Base-by-base conservation (phyloP, 768 basidiomycete species). In the Austroboletus eburneus region DNA sequence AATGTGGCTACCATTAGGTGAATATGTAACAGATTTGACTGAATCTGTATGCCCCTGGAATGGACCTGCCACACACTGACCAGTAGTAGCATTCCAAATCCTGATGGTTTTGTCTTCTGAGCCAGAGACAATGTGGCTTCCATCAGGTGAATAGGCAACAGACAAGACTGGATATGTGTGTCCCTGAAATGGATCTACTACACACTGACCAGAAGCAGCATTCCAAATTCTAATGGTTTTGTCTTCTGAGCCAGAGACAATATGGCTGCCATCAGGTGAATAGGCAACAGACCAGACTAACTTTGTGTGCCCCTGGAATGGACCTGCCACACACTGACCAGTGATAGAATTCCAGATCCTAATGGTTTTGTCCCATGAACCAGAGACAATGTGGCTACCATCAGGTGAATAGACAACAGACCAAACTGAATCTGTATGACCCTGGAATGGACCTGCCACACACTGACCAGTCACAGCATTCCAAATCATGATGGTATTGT, bases 31-130 rank as follows among this genome's bases (percentile, higher is more conserved):
- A 48, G 47, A 32, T 5, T 33, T 33, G 32, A 57, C 43, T 9
- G 5, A 16, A 4, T n/a, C 9, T 21, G 17, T 46, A 17, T 62
- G 53, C 18, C 41, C 42, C 17, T 33, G 34, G 18, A 45, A 38
- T 18, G 46, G 45, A 41, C 39, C 39, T 42, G 48, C 52, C 39
- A 51, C 18, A 43, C 22, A 29, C 7, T 43, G 23, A 44, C 46
- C 32, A 42, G 45, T 30, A 27, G 33, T 34, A 24, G 37, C 36
- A 43, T 58, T 41, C 60, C 57, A 64, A 18, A 63, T 16, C n/a
- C 40, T 43, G 13, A 42, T 23, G n/a, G 35, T 50, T 0, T 21
- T 33, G 12, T 52, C 51, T n/a, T n/a, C n/a, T n/a, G n/a, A n/a
- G n/a, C n/a, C n/a, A n/a, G n/a, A n/a, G n/a, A n/a, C n/a, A n/a